Base-by-base conservation (phyloP, 78 protist species). In the Cavenderia fasciculata region DNA sequence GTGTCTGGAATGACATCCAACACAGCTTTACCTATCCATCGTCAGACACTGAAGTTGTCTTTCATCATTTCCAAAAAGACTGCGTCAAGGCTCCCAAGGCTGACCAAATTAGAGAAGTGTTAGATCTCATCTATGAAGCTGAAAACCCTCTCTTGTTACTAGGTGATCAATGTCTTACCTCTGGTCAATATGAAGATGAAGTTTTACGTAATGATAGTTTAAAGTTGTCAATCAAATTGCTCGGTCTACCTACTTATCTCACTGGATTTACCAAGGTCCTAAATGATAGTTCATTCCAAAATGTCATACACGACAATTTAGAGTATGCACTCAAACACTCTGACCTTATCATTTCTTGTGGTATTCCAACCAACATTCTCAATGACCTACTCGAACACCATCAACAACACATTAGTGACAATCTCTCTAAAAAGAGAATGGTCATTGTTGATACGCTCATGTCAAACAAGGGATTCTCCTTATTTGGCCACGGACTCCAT, bases 151-250 rank as follows among this genome's bases (percentile, higher is more conserved):
- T 71, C 1, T 21, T 71, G 11, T 25, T 71, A 0, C 29, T 71
- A 49, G 77, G 77, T n/a, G 77, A 71, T 33, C 63, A 71, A 71
- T 71, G 77, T 21, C n/a, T 71, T 0, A 46, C 49, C 3, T 49
- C 63, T 19, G 34, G 49, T 2, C 21, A 44, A 21, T 49, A 49
- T n/a, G 31, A 49, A 1, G 49, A 71, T 8, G 49, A 71, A 34
- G 77, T 49, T 18, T 49, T 71, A 49, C 44, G 49, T 71, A 19
- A 49, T 16, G 77, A 71, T 21, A 71, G 77, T 49, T 49, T 71
- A 33, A 71, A 71, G 34, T 29, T 71, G 10, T 44, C 77, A 6
- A 71, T 71, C 49, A 59, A 71, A 51, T 33, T 49, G 33, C 52
- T 71, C 4, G 77, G 77, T 31, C n/a, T 71, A 6, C 77, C 77